Evolutionary conservation across 2,329 filamentous ascomycete genomes (phyloP), one percentile per base, ranked within the genome.

Genomic region (Lachnellula cervina): DNA sequence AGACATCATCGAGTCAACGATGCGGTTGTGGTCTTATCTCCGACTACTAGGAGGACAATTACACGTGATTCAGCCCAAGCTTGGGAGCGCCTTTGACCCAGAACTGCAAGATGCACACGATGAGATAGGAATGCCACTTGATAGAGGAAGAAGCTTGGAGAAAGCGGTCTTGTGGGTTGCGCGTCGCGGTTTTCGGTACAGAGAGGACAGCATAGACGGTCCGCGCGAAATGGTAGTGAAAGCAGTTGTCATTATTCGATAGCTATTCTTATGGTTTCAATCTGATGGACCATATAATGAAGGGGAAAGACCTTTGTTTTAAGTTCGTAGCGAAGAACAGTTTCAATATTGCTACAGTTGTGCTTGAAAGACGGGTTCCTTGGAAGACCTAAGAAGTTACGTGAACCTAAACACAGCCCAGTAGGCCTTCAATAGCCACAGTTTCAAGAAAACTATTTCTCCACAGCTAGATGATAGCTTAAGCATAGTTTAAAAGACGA

Each of bases 81-180:
- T 77, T 46, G 72, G 73, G 5, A 71, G 71, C 11, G 70, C 77
- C 43, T 71, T 77, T 48, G 73, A 78, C 59, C 77, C 47, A 23
- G 25, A 21, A 37, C 17, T 25, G 14, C 52, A 54, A 4, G 40
- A 54, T 7, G 52, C 16, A 23, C 40, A 37, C 28, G 14, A 17
- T 47, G 25, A 46, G 19, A 16, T 38, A 2, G 49, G 49, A 16
- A 21, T 40, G 17, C 21, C 25, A 44, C 44, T 32, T 42, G 19
- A n/a, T 44, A 19, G 23, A n/a, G 49, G 28, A 7, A 47, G 35
- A 37, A 13, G 23, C 16, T 46, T 7, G n/a, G 45, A 52, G 43
- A 43, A 25, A 38, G 46, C 16, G 19, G 19, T 52, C 32, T 8
- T 40, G 4, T 55, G 52, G 52, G 38, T 55, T 16, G 21, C 42